Base-by-base conservation (phyloP, 257 asterid species). In the Salvia splendens region DNA sequence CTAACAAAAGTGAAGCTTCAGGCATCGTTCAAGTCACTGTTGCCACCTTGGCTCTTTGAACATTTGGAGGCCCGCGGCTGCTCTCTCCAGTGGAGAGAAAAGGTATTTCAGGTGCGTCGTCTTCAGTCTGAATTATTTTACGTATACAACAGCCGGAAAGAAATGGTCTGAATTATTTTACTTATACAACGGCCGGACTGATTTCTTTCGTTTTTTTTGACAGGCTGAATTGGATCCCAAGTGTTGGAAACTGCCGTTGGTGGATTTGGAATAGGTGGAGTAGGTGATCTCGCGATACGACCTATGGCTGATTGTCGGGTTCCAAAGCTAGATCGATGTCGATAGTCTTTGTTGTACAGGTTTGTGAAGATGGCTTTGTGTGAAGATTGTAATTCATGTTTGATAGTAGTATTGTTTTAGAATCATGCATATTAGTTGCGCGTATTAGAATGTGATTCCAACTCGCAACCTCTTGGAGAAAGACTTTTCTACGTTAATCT, bases 31-130 rank as follows among this genome's bases (percentile, higher is more conserved):
- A 89, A 78, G 76, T 79, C 83, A 0, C 35, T 67, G 68, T 69
- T 89, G 79, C 92, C 98, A 4, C 32, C 84, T 92, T 40, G 64
- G 86, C 30, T 38, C 42, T 38, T 38, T 38, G 72, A 77, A 48
- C 96, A 87, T 78, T 63, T 92, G 67, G 91, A 83, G 74, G 94
- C 91, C 59, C 92, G 96, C 2, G 96, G 98, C 32, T 92, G 96
- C 69, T 68, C 60, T 33, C 73, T 92, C 67, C 88, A 79, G 49
- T 92, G 96, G 96, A 85, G 95, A 70, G 84, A 83, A 2, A 92
- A 92, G 71, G 73, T 65, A 7, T 73, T 80, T 58, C 91, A 83
- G 98, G 98, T 89, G 53, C 42, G 8, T 38, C 42, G 9, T 38
- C 8, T 38, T 38, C 42, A 0, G 7, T 24, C 2, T 24, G 30